Conservation (phyloP, 306 rosid genomes). For the Macrotyloma uniflorum region DNA sequence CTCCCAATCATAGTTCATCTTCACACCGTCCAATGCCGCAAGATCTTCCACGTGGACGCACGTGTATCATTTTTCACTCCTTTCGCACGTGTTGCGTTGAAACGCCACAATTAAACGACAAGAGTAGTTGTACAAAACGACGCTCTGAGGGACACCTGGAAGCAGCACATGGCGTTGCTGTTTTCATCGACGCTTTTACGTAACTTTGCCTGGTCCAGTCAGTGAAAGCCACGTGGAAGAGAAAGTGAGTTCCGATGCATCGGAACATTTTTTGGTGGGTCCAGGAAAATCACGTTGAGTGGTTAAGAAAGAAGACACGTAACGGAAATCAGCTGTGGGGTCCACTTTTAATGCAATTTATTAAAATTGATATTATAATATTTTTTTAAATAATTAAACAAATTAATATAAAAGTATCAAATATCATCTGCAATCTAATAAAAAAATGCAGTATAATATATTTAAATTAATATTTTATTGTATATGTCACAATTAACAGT, state of each 20-base stretch:
- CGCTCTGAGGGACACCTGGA: conserved; percentile 34
- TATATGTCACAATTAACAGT: too few relatives aligned
- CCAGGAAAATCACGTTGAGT: neutral
- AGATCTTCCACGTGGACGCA: conserved; percentile 47
- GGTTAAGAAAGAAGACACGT: conserved; percentile 33
- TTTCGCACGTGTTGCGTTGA: neutral
- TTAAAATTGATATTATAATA: too few relatives aligned
- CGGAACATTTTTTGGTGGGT: neutral
- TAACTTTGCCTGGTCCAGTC: neutral
- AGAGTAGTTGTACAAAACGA: neutral
- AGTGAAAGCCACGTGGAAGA: neutral
- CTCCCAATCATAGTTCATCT: neutral
- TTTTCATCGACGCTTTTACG: conserved; percentile 9
- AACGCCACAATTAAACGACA: neutral
- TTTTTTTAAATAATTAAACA: too few relatives aligned
- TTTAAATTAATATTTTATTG: too few relatives aligned
- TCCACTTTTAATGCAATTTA: neutral
- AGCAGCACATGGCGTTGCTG: conserved; percentile 22
- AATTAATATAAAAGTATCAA: too few relatives aligned
- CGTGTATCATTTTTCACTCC: neutral
- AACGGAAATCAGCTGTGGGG: neutral
- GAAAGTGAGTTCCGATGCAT: neutral
- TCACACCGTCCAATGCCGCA: conserved; percentile 46
- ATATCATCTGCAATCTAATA: too few relatives aligned
- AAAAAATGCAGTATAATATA: too few relatives aligned